These are phyloP conservation scores for Plasmopara halstedii DNA, from an alignment of 352 stramenopile species.

Conservation along the genomic window DNA sequence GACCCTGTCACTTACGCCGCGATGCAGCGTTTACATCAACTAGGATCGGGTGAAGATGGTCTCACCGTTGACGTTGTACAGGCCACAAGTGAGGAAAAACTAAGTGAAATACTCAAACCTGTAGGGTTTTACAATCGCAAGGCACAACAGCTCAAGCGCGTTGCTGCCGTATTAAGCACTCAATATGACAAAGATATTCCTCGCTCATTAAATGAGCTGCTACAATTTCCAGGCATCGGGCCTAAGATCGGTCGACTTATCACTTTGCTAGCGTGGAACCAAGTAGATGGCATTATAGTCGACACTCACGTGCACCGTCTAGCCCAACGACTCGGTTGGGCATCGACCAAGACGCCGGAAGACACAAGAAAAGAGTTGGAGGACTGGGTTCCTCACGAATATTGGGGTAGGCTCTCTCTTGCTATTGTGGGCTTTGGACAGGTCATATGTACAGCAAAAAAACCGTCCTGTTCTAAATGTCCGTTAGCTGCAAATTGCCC, in stretches of 20 bases:
- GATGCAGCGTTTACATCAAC: constrained; percentile 59
- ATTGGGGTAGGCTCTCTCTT: constrained; percentile 55
- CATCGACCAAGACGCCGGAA: constrained; percentile 20
- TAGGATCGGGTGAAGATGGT: constrained; percentile 23
- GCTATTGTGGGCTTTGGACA: constrained; percentile 74
- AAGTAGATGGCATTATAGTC: constrained; percentile 63
- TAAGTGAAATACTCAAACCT: constrained; percentile 48
- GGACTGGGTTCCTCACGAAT: constrained; percentile 48
- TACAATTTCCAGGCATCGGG: constrained; percentile 51
- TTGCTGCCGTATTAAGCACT: constrained; percentile 33
- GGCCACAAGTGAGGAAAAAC: constrained; percentile 15
- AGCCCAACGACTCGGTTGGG: constrained; percentile 52
- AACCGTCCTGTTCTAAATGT: constrained; percentile 50
- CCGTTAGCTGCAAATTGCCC: constrained; percentile 44
- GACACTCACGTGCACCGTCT: constrained; percentile 77
- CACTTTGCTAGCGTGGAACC: constrained; percentile 49
- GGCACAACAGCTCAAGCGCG: constrained; percentile 47
- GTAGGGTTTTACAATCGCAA: constrained; percentile 75
- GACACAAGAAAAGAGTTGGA: constrained; percentile 48
- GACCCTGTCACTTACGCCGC: constrained; percentile 59
- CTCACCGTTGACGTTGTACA: constrained; percentile 44
- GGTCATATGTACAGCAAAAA: constrained; percentile 41
- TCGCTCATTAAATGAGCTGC: constrained; percentile 28
- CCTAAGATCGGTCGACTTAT: constrained; percentile 72
- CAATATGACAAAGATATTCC: constrained; percentile 46